Evolutionary conservation across 805 yeast species (phyloP).

Genomic region (Kurtzmaniella cleridarum): DNA sequence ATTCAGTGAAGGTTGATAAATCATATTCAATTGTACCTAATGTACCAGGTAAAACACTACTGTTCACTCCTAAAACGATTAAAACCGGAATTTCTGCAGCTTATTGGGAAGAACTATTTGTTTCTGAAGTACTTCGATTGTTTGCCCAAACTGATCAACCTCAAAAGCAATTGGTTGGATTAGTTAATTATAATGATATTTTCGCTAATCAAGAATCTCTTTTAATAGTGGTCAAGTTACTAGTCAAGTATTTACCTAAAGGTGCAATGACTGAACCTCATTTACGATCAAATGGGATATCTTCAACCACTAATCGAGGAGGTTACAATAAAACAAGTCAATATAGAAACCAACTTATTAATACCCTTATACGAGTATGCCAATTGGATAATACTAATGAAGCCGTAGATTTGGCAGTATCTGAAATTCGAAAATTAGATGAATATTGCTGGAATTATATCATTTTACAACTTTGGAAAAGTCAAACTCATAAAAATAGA

Average conservation of each 20-base stretch:
- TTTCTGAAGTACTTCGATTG: constrained; percentile 52
- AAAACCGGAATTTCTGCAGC: constrained; percentile 7
- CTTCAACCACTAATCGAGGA: constrained; percentile 8
- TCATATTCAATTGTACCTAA: constrained; percentile 21
- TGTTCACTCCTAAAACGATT: constrained; percentile 14
- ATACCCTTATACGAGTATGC: constrained; percentile 42
- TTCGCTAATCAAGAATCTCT: constrained; percentile 16
- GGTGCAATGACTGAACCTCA: constrained; percentile 43
- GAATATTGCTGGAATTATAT: constrained; percentile 19
- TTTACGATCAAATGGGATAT: constrained; percentile 5
- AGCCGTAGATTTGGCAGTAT: constrained; percentile 27
- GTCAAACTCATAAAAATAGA: constrained; percentile 16
- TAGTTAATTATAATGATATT: constrained; percentile 43
- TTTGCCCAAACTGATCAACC: constrained; percentile 48
- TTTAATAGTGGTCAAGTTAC: constrained; percentile 23
- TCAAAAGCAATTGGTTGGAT: constrained; percentile 53
- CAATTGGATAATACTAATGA: constrained; percentile 31
- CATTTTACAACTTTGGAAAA: constrained; percentile 18
- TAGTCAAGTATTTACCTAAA: constrained; percentile 42
- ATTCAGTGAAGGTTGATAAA: constrained; percentile 24
- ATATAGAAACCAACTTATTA: constrained; percentile 50
- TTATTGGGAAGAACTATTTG: constrained; percentile 60
- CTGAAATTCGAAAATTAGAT: constrained; percentile 18
- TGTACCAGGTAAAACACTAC: constrained; percentile 9
- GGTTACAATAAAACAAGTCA: constrained; percentile 18